These are phyloP conservation scores for Sclerotinia borealis DNA, from an alignment of 2,329 filamentous ascomycete genomes.

Conservation along the genomic window DNA sequence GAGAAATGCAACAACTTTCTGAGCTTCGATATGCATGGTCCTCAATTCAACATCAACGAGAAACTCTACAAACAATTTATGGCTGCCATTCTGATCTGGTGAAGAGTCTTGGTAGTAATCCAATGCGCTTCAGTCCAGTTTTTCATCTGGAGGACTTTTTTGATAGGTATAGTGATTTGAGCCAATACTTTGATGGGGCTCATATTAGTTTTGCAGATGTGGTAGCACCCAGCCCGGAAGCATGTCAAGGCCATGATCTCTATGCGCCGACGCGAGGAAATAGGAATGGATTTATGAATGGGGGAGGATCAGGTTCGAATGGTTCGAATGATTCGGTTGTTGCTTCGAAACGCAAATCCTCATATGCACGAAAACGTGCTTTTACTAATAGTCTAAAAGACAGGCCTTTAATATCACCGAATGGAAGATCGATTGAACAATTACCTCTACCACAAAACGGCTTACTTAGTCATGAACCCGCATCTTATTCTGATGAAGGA, in stretches of 20 bases:
- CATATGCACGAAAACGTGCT: constrained; percentile 34
- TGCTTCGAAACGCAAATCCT: constrained; percentile 16
- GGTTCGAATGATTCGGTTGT: constrained; percentile 20
- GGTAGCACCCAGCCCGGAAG: constrained; percentile 49
- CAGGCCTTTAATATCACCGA: constrained; percentile 29
- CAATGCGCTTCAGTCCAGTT: constrained; percentile 68
- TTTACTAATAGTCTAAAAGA: constrained; percentile 27
- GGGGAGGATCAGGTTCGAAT: constrained; percentile 17
- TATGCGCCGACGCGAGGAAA: constrained; percentile 38
- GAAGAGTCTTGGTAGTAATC: constrained; percentile 60
- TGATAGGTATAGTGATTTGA: constrained; percentile 63
- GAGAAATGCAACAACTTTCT: constrained; percentile 73
- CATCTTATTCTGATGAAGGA: background rate
- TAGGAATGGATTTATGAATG: constrained; percentile 29
- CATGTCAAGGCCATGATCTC: constrained; percentile 44
- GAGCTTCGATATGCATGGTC: constrained; percentile 73
- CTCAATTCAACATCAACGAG: constrained; percentile 71
- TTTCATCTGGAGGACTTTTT: constrained; percentile 88
- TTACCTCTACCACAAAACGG: constrained; percentile 3
- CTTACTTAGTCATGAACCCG: background rate
- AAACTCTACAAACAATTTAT: constrained; percentile 72
- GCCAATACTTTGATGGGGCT: constrained; percentile 62
- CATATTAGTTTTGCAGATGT: constrained; percentile 68
- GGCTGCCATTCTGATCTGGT: constrained; percentile 76
- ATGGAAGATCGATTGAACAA: constrained; percentile 12